phyloP scores from a whole-genome alignment of 352 stramenopile species.

The Pythium scleroteichum region DNA sequence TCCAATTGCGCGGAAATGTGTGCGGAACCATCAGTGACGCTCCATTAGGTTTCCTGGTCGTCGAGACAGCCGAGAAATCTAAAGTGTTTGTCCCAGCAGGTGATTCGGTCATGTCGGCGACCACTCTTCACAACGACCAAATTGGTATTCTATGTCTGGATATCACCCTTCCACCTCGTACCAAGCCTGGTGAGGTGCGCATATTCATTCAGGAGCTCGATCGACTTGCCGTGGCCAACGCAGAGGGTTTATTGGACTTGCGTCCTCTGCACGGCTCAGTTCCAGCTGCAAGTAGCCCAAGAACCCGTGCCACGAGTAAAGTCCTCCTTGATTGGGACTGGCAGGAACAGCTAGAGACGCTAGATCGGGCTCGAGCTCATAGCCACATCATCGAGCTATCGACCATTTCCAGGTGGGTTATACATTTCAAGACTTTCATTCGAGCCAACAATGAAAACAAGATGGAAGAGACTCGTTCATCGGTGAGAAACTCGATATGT shows the following conservation, averaged over 20 bases:
- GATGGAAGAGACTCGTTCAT: slow-evolving; percentile 41
- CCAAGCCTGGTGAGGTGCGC: slow-evolving; percentile 38
- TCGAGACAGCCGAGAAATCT: slow-evolving; percentile 54
- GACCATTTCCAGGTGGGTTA: slow-evolving; percentile 47
- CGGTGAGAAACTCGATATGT: slow-evolving; percentile 32
- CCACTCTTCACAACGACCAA: slow-evolving; percentile 50
- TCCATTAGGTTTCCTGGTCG: slow-evolving; percentile 66
- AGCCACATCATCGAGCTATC: slow-evolving; percentile 46
- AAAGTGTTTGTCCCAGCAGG: slow-evolving; percentile 71
- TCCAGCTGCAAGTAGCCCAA: slow-evolving; percentile 25
- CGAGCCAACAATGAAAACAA: slow-evolving; percentile 37
- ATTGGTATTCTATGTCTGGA: slow-evolving; percentile 57
- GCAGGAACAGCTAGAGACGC: slow-evolving; percentile 35
- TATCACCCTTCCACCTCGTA: slow-evolving; percentile 41
- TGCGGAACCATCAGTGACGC: slow-evolving; percentile 55
- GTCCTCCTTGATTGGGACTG: slow-evolving; percentile 10
- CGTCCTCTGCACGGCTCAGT: slow-evolving; percentile 12
- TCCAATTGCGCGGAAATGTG: slow-evolving; percentile 45
- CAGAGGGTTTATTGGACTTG: slow-evolving; percentile 2
- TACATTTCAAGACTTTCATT: slow-evolving; percentile 64
- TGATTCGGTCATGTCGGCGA: slow-evolving; percentile 50
- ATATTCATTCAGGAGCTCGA: slow-evolving; percentile 71
- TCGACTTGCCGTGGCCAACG: slow-evolving; percentile 29
- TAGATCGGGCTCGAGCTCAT: slow-evolving; percentile 38
- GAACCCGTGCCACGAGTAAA: neutral